Base-by-base conservation (phyloP, 345 rosid species). In the Eucalyptus sp. region DNA sequence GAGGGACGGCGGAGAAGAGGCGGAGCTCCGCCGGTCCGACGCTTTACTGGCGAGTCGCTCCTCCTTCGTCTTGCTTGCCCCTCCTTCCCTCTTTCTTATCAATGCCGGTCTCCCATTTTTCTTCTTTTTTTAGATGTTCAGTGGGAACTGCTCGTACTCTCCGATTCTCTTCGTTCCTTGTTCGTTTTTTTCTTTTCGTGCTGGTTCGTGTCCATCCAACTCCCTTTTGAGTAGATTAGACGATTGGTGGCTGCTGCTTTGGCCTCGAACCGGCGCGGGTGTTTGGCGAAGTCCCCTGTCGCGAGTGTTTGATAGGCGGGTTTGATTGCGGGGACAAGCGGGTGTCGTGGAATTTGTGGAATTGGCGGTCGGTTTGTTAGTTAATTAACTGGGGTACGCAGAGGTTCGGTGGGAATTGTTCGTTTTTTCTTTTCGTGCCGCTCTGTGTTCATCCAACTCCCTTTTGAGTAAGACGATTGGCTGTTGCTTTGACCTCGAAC, bases 51-150 rank as follows among this genome's bases (percentile, higher is more conserved):
- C 31, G 15, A 62, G 68, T 29, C 10, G 24, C 24, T 52, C 58
- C 24, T 27, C 33, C 68, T 60, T 60, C 4, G 62, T 56, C 68
- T 60, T 5, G n/a, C 66, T 60, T 12, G 16, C 68, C 8, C 8
- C 33, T 12, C 25, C 58, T 52, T 10, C 31, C 13, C 68, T 62
- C 68, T 2, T 60, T 60, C 41, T 41, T 41, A 41, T 41, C 41
- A 41, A 41, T 41, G 41, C 58, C 3, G 58, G 58, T 52, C 58
- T 8, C 25, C 58, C 58, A 52, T 52, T 20, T 20, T 52, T 52
- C 58, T 0, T 20, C 20, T 52, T 18, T 52, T 17, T 2, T 1
- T 41, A 1, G 15, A 12, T 62, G 31, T 11, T 0, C 44, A 18
- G 81, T 33, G 25, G 44, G 62, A 71, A 33, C 81, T 33, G 25